phyloP scores from a whole-genome alignment of 2,329 filamentous ascomycete genomes.

The Bipolaris zeicola region DNA sequence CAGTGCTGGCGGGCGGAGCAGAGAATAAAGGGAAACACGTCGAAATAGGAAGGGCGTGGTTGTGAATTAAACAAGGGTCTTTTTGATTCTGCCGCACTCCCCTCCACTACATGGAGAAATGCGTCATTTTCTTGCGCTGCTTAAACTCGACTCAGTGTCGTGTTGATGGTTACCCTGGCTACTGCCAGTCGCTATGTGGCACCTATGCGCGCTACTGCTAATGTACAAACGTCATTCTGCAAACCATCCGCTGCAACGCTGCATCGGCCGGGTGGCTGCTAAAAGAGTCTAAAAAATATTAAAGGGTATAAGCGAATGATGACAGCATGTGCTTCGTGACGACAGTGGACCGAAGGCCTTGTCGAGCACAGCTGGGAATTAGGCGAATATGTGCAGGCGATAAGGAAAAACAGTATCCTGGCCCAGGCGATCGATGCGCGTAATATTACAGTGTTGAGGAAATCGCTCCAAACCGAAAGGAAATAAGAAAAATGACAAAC shows the following conservation, averaged over 20 bases:
- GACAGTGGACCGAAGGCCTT: constrained; percentile 22
- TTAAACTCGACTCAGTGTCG: constrained; percentile 17
- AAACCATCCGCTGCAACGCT: constrained; percentile 17
- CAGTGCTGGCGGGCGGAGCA: constrained; percentile 7
- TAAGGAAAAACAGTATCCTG: constrained; percentile 5
- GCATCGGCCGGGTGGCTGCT: constrained; percentile 25
- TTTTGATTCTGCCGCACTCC: constrained; percentile 28
- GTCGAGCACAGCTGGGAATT: constrained; percentile 24
- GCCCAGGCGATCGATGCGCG: constrained; percentile 13
- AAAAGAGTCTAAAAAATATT: constrained; percentile 47
- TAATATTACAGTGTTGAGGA: constrained; percentile 42
- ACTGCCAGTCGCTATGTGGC: not conserved
- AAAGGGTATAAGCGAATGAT: constrained; percentile 46
- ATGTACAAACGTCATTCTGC: constrained; percentile 45
- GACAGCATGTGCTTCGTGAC: constrained; percentile 29
- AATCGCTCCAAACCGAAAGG: constrained; percentile 22
- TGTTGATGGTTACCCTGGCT: constrained; percentile 19
- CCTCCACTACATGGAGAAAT: constrained; percentile 24
- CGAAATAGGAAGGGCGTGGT: constrained; percentile 2
- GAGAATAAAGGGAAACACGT: not conserved
- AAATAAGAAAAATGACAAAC: constrained; percentile 18
- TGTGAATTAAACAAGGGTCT: constrained; percentile 25
- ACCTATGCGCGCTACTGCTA: constrained; percentile 30
- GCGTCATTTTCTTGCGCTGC: constrained; percentile 35
- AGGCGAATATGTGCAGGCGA: constrained; percentile 11